Base-by-base conservation (phyloP, 176 grass and related monocot species). In the Dendrocalamus sinicus region DNA sequence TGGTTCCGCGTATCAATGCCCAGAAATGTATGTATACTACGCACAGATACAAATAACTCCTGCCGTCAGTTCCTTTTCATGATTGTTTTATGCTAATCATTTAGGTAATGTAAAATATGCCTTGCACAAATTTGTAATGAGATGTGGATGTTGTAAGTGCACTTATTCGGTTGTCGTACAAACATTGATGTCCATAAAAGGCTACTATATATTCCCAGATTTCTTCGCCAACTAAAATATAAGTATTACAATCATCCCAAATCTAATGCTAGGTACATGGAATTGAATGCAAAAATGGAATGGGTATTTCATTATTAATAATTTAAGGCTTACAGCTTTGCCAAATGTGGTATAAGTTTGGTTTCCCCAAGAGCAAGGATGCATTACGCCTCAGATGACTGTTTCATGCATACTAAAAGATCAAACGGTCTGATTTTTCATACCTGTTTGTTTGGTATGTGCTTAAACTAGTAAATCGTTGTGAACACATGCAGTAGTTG, bases 1-100 rank as follows among this genome's bases (percentile, higher is more conserved):
- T 99, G 97, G 94, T 99, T 89, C 72, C 92, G 90, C 0, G 55
- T 94, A 74, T 88, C 97, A 19, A 70, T 88, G 55, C 89, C 92
- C 79, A 84, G 24, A 84, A 79, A 85, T 89, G 97, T 96, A 94
- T 67, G 88, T 94, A 74, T 73, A 87, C 48, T 87, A 22, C 47
- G 22, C 64, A 41, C 39, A 22, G 41, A 26, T 44, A 69, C n/a
- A 69, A 44, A 28, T 65, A 32, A 80, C 48, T 61, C 26, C 44
- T 23, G 23, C 58, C 8, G 15, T 43, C 61, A 79, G 48, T 89
- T 83, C 45, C 7, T 37, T 48, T 60, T 81, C 13, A 20, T 87
- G 58, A 50, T 77, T 10, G 43, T 48, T 57, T 61, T 83, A 14
- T 84, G 59, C 53, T 79, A 51, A 52, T 63, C 32, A 51, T 47